Evolutionary conservation across 192 early-diverging fungal species (phyloP).

Genomic region (Umbelopsis isabellina): DNA sequence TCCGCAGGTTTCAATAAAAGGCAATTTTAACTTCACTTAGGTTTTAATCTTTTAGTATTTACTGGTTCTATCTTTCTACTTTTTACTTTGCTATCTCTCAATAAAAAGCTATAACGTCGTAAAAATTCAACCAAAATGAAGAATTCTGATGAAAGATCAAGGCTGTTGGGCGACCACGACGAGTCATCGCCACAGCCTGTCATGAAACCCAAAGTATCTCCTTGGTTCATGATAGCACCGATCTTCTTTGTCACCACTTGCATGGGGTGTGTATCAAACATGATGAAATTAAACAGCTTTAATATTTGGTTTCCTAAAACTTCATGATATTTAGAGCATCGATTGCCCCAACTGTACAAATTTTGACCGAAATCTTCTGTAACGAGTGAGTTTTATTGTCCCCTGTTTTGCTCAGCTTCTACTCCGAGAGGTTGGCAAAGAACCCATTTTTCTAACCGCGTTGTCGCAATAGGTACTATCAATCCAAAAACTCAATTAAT

Average conservation of each 20-base stretch:
- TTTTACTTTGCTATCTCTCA: no score
- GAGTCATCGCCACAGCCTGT: neutral
- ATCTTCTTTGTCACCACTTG: slow-evolving; percentile 24
- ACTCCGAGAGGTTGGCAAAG: neutral
- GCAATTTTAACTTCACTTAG: slow-evolving; percentile 8
- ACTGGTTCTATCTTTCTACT: neutral
- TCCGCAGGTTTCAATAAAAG: neutral
- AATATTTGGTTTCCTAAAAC: neutral
- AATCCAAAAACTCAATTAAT: slow-evolving; percentile 20
- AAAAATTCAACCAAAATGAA: neutral
- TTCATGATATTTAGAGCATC: slow-evolving; percentile 20
- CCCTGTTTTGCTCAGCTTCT: neutral
- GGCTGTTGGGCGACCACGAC: no score
- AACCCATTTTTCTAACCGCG: neutral
- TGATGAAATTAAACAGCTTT: neutral
- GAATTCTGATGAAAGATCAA: neutral
- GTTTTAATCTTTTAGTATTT: neutral
- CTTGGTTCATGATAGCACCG: slow-evolving; percentile 21
- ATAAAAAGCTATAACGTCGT: neutral
- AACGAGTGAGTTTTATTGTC: slow-evolving; percentile 28
- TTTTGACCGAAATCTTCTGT: slow-evolving; percentile 41
- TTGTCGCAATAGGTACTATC: slow-evolving; percentile 30
- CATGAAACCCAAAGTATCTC: neutral
- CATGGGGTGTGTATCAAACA: neutral
- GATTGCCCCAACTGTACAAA: slow-evolving; percentile 34